Evolutionary conservation across 2,329 filamentous ascomycete species (phyloP), one percentile per base, ranked within the genome.

Genomic region (Rutstroemia sp.): DNA sequence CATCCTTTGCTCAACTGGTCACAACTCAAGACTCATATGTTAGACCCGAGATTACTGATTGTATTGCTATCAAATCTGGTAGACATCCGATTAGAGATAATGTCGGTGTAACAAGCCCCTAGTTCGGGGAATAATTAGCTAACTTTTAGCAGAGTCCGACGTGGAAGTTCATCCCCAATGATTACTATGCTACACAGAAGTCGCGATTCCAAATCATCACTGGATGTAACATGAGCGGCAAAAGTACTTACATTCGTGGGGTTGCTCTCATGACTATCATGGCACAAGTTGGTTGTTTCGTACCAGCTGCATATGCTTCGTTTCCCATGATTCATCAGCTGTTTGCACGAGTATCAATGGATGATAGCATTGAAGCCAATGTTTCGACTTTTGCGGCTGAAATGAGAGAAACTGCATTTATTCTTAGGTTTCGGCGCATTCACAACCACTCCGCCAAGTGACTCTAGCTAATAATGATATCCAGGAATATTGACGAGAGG

Each of bases 161-260:
- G 0, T 79, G 79, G 47, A 83, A 81, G 21, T 95, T 88, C 67
- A 77, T 97, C 3, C 88, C 94, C 0, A 97, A 97, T 61, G 92
- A 97, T 66, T 88, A 92, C 27, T 97, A 92, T 65, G 87, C 89
- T 2, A 88, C 86, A 0, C 79, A 87, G 37, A 84, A 92, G 58
- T 84, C 84, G 38, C 83, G 92, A 1, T 95, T 96, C 65, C 92
- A 97, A 62, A 87, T 97, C 59, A 86, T 99, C 60, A 97, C 92
- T 0, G 92, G 94, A 3, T 95, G 89, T 69, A 99, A 99, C 65
- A 99, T 99, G 94, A 95, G 90, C 64, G 94, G 92, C 0, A 99
- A 97, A 70, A 95, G 88, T 61, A 99, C 92, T 0, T 97, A 96
- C 67, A 96, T 97, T 60, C 84, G 90, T 50, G 86, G 88, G 1